Evolutionary conservation across 495 filamentous ascomycete species (phyloP).

Genomic region (Sordaria brevicollis): DNA sequence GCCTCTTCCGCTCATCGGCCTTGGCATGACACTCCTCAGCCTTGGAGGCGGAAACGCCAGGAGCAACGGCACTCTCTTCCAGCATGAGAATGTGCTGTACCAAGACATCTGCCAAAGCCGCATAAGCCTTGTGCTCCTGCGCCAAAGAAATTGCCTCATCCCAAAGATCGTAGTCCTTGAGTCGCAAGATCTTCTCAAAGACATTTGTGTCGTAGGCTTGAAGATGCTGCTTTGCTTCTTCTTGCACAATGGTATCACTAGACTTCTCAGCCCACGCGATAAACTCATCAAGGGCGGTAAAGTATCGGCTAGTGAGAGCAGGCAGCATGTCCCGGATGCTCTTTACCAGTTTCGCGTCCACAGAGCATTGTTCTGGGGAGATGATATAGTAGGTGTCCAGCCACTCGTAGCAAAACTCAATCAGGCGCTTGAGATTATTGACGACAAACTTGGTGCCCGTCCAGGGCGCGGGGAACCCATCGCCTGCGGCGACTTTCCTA

Average conservation of each 20-base stretch:
- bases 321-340: constrained; percentile 29
- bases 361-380: neutral
- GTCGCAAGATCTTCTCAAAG: constrained; percentile 31
- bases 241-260: constrained; percentile 21
- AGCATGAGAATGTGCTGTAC: constrained; percentile 29
- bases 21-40: constrained; percentile 17
- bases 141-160: constrained; percentile 62
- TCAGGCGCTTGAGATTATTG: constrained; percentile 43
- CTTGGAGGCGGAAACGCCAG: constrained; percentile 11
- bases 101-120: constrained; percentile 53
- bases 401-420: constrained; percentile 37
- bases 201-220: constrained; percentile 27
- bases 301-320: constrained; percentile 34
- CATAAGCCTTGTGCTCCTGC: constrained; percentile 60
- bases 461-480: constrained; percentile 68
- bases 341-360: constrained; percentile 20
- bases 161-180: constrained; percentile 59
- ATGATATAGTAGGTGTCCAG: constrained; percentile 11
- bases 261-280: constrained; percentile 27
- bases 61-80: constrained; percentile 12
- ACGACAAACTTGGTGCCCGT: constrained; percentile 56
- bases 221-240: constrained; percentile 26
- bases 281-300: constrained; percentile 32
- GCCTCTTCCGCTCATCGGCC: constrained; percentile 24
- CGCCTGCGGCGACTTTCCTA: constrained; percentile 54